phyloP scores from a whole-genome alignment of 139 green algal species.

The Tetraselmis striata region DNA sequence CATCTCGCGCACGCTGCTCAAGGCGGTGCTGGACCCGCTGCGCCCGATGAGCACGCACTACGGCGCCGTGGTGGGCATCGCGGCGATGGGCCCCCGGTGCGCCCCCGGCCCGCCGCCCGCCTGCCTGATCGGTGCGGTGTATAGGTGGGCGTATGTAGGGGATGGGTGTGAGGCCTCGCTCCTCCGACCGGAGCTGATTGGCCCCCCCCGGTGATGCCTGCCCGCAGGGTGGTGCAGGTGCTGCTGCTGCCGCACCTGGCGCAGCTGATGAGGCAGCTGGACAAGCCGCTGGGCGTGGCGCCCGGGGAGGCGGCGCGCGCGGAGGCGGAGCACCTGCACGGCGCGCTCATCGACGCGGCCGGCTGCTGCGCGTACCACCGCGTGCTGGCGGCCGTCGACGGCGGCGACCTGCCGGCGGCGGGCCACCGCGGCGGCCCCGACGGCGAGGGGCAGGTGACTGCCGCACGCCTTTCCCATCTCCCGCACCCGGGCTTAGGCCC shows the following conservation, averaged over 20 bases:
- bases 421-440: background rate
- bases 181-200: no score
- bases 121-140: no score
- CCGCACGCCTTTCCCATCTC: no score
- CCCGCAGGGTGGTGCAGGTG: slow-evolving; percentile 31
- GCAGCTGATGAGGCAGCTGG: background rate
- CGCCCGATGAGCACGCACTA: slow-evolving; percentile 57
- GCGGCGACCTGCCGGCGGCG: background rate
- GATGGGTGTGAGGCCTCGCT: no score
- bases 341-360: background rate
- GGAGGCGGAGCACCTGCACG: background rate
- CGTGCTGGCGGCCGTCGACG: background rate
- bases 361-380: background rate
- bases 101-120: no score
- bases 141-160: no score
- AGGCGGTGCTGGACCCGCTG: slow-evolving; percentile 38
- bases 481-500: no score
- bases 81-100: slow-evolving; percentile 49
- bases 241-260: slow-evolving; percentile 70
- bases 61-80: slow-evolving; percentile 43
- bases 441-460: background rate
- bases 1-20: slow-evolving; percentile 41
- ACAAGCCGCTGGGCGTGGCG: background rate
- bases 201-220: no score
- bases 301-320: background rate